A percentile compares a stretch with the other conserved stretches of the same genome.
Conservation (phyloP, 441 rosid genomes). For the Melastoma candidum region DNA sequence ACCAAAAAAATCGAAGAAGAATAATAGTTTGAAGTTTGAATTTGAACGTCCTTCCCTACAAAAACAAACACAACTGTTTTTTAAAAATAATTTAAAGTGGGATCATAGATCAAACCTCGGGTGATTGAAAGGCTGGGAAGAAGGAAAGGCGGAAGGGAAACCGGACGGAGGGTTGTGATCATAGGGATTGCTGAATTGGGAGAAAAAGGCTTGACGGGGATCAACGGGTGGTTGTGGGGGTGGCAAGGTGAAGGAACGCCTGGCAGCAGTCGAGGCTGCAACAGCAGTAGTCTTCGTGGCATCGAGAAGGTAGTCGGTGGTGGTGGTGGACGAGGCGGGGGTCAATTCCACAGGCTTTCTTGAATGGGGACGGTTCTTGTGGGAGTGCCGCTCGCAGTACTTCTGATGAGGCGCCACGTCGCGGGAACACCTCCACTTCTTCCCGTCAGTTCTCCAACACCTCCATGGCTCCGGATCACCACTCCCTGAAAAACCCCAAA, state of each 20-base stretch:
- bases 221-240: too few species aligned
- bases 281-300: too few species aligned
- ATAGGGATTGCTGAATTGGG: too few species aligned
- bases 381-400: slow-evolving; percentile 66
- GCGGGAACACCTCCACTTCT: slow-evolving; percentile 74
- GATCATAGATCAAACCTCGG: too few species aligned
- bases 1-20: too few species aligned
- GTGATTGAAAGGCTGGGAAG: too few species aligned
- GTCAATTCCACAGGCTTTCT: slow-evolving; percentile 59
- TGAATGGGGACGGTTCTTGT: slow-evolving; percentile 74
- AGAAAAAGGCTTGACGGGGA: too few species aligned
- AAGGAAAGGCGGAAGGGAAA: too few species aligned
- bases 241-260: too few species aligned
- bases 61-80: slow-evolving; percentile 1
- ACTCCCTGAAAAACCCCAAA: slow-evolving; percentile 26
- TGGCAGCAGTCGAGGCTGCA: too few species aligned
- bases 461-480: slow-evolving; percentile 56
- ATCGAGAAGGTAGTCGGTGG: background rate
- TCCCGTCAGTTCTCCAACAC: slow-evolving; percentile 67
- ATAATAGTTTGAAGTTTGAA: too few species aligned
- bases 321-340: slow-evolving; percentile 5
- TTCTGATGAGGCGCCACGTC: slow-evolving; percentile 60
- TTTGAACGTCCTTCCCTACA: slow-evolving; percentile 10
- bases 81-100: background rate
- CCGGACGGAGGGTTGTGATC: too few species aligned